phyloP scores from a whole-genome alignment of 352 stramenopile species.

The Phytopythium delawarense region DNA sequence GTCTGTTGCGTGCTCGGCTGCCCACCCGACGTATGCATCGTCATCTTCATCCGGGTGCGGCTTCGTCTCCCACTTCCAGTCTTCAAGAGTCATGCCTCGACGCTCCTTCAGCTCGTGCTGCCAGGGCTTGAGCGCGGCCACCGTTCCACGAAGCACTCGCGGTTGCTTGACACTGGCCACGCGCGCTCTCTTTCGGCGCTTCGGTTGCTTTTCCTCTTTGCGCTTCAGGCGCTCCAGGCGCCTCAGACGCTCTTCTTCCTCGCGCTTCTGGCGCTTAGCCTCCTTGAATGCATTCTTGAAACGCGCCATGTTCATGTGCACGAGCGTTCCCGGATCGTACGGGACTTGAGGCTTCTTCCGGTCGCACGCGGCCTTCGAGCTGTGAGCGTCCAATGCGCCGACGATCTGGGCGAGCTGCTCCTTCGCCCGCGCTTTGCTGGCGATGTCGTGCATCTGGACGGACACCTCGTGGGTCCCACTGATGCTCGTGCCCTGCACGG shows the following conservation, averaged over 20 bases:
- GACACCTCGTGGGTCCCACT: conserved; percentile 2
- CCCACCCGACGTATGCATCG: background rate
- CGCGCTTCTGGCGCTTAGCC: background rate
- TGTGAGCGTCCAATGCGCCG: background rate
- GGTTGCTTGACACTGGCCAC: background rate
- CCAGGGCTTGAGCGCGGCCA: background rate
- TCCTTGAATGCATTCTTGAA: background rate
- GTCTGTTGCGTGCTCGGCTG: background rate
- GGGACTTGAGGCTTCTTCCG: background rate
- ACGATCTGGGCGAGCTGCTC: background rate
- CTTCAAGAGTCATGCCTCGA: background rate
- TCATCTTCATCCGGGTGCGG: background rate
- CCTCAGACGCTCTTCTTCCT: no score
- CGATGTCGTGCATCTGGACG: background rate
- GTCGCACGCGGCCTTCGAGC: background rate
- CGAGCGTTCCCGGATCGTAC: background rate
- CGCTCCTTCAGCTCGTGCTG: background rate
- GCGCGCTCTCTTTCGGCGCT: no score
- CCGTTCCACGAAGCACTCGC: background rate
- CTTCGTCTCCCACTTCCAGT: background rate
- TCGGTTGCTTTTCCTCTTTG: no score
- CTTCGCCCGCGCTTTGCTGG: conserved; percentile 1
- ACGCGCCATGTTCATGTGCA: background rate
- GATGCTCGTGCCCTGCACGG: background rate
- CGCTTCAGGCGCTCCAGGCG: no score